Evolutionary conservation across 345 rosid species (phyloP).

Genomic region (Pistacia atlantica): DNA sequence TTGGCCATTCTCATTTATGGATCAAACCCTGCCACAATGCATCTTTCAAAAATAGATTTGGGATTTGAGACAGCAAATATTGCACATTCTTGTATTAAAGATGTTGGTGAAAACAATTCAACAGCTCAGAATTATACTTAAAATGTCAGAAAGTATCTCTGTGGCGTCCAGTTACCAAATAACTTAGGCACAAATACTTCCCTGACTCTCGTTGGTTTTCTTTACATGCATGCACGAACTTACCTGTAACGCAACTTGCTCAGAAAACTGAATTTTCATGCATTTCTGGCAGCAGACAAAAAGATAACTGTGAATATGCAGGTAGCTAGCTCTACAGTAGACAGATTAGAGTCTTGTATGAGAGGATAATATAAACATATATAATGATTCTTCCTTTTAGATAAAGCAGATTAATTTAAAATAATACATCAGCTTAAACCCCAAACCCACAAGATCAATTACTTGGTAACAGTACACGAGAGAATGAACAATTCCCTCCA

Average conservation of each 20-base stretch:
- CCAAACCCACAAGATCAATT: constrained; percentile 6
- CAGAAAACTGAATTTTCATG: too few species aligned
- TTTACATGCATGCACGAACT: too few species aligned
- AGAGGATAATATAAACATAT: too few species aligned
- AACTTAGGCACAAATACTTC: too few species aligned
- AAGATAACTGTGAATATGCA: neutral
- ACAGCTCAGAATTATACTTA: neutral
- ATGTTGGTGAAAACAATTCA: neutral
- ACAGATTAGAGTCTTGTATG: too few species aligned
- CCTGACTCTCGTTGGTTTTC: too few species aligned
- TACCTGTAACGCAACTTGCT: too few species aligned
- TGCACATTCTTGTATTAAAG: neutral
- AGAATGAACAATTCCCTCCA: constrained; percentile 48
- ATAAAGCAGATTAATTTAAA: neutral
- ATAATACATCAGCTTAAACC: constrained; percentile 1
- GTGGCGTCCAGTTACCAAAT: too few species aligned
- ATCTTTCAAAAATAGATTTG: neutral
- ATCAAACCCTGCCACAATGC: neutral
- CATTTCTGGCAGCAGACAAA: too few species aligned
- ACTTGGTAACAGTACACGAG: constrained; percentile 16
- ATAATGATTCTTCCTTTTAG: too few species aligned
- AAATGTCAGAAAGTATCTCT: too few species aligned
- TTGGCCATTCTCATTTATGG: neutral
- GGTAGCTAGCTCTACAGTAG: too few species aligned
- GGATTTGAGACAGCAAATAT: neutral